These are phyloP conservation scores for Endothia cerciana DNA, from an alignment of 2,329 filamentous ascomycete genomes.

Conservation along the genomic window DNA sequence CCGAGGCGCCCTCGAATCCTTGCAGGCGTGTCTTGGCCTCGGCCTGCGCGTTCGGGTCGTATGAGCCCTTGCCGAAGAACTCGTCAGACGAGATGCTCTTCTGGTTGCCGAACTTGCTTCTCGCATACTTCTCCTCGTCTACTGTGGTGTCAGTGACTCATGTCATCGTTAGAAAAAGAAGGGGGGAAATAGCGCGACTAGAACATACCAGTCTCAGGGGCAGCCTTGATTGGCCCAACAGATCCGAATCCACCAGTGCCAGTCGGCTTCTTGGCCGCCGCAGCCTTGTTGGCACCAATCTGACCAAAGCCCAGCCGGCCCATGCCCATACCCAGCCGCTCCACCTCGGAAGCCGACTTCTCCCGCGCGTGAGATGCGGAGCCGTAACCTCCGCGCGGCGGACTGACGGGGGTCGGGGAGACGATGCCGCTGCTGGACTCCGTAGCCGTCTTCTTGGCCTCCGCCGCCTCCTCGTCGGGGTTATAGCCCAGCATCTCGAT, in stretches of 20 bases:
- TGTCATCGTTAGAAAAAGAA: constrained; percentile 1
- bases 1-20: constrained; percentile 88
- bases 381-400: constrained; percentile 64
- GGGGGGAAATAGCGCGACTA: no score
- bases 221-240: constrained; percentile 73
- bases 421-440: constrained; percentile 63
- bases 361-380: constrained; percentile 60
- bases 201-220: constrained; percentile 63
- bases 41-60: constrained; percentile 76
- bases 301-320: constrained; percentile 86
- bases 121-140: constrained; percentile 80
- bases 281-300: constrained; percentile 66
- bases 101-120: constrained; percentile 85
- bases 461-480: constrained; percentile 72
- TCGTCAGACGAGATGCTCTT: constrained; percentile 98
- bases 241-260: constrained; percentile 84
- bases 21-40: constrained; percentile 88
- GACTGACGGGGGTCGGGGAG: constrained; percentile 75
- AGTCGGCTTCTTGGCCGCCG: constrained; percentile 68
- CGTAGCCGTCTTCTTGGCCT: constrained; percentile 45
- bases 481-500: constrained; percentile 96
- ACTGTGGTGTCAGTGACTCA: constrained; percentile 33
- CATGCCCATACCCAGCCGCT: constrained; percentile 88
- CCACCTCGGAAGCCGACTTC: constrained; percentile 77
- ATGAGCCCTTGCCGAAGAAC: constrained; percentile 91